These are phyloP conservation scores for Maudiozyma turicensis DNA, from an alignment of 805 yeast species.

Conservation along the genomic window DNA sequence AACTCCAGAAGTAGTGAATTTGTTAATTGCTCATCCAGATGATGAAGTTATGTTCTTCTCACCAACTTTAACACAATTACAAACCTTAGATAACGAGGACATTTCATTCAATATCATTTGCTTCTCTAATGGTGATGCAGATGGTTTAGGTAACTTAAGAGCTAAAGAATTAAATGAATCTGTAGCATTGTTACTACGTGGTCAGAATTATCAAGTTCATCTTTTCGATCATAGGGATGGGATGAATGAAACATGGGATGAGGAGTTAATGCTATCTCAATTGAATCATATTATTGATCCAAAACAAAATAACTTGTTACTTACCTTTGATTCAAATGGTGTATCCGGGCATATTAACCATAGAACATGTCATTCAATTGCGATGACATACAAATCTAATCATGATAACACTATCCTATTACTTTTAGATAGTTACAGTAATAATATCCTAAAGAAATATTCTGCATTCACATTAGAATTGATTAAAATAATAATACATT, in stretches of 20 bases:
- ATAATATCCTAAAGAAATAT: conserved; percentile 17
- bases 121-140: conserved; percentile 69
- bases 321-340: conserved; percentile 78
- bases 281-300: conserved; percentile 4
- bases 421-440: conserved; percentile 3
- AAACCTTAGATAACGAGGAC: conserved; percentile 3
- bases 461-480: conserved; percentile 15
- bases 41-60: conserved; percentile 97
- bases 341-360: conserved; percentile 89
- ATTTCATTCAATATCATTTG: conserved; percentile 47
- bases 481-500: background rate
- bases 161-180: conserved; percentile 42
- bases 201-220: conserved; percentile 5
- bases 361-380: conserved; percentile 48
- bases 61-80: conserved; percentile 37
- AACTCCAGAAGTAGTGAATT: conserved; percentile 6
- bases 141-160: conserved; percentile 60
- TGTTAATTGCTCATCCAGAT: conserved; percentile 90
- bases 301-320: conserved; percentile 22
- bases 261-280: conserved; percentile 15
- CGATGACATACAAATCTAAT: conserved; percentile 12
- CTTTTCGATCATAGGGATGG: conserved; percentile 52
- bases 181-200: conserved; percentile 12
- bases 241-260: conserved; percentile 58
- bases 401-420: background rate